Base-by-base conservation (phyloP, 768 basidiomycete species). In the Mycena venus region DNA sequence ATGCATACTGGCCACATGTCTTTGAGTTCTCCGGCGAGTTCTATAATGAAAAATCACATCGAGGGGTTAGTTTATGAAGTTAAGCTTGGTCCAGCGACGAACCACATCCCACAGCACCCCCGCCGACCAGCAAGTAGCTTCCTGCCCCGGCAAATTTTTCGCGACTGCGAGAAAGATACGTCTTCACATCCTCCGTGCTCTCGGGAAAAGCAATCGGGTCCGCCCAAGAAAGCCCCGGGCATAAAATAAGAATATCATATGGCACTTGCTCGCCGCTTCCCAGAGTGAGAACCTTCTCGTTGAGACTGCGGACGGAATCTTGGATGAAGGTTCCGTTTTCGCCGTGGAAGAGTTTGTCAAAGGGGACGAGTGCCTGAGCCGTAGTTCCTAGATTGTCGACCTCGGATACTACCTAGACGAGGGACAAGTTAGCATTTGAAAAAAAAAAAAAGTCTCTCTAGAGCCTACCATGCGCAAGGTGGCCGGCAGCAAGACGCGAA, bases 181-280 rank as follows among this genome's bases (percentile, higher is more conserved):
- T 74, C 32, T 78, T 25, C 3, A 80, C 74, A 19, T 81, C 83
- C 14, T 78, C 75, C 49, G 80, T 80, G 10, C 69, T 78, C 12
- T 83, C 79, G 0, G 90, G 91, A 60, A 92, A 81, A 19, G 82
- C 80, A 53, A 89, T 55, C 0, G 89, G 88, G 0, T 89, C 91
- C 15, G 82, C 78, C 90, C 90, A 94, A 5, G 75, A 81, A 47
- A 86, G 86, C 1, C 94, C 94, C 2, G 92, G 85, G 0, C 91
- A 88, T 38, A 94, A 81, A 42, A 94, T 86, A 51, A 95, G 88
- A 25, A 88, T 81, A 14, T 87, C 86, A 80, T 90, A 95, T 10
- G 82, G 79, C 15, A 94, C 70, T 23, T 79, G 79, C 61, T 90
- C 86, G 38, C 91, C 91, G 73, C 84, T 82, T 11, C 84, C 85